Percentiles rank a stretch among this genome's conserved stretches.
phyloP scores from a whole-genome alignment of 2,329 filamentous ascomycete species.

The Colletotrichum eleusines region DNA sequence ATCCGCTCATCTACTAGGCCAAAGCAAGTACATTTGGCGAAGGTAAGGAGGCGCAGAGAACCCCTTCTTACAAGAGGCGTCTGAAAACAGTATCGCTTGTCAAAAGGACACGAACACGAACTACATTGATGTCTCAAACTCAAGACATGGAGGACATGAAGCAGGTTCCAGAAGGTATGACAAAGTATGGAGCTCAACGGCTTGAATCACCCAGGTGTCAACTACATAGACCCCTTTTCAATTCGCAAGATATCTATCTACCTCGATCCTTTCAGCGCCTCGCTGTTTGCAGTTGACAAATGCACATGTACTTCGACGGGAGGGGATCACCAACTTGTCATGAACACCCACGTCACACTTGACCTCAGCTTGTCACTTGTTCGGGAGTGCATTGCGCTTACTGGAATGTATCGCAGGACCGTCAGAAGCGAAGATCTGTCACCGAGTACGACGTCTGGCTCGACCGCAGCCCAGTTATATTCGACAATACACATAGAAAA shows the following conservation, averaged over 20 bases:
- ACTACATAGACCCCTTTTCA: background rate
- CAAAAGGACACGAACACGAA: background rate
- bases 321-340: background rate
- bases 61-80: no score
- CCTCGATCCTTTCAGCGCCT: background rate
- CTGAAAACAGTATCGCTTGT: background rate
- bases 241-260: background rate
- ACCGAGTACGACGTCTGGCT: background rate
- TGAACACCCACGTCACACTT: background rate
- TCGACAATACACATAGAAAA: slow-evolving; percentile 1
- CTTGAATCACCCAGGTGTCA: no score
- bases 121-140: background rate
- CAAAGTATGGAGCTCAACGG: background rate
- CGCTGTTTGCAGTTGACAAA: background rate
- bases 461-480: background rate
- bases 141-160: background rate
- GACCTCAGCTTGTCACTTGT: background rate
- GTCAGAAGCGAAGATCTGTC: background rate
- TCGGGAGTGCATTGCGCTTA: no score
- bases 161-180: no score
- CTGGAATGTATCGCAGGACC: background rate
- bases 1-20: background rate
- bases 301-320: background rate
- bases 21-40: fast-evolving
- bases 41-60: no score